Evolutionary conservation across 176 grass and related monocot species (phyloP), one percentile per base, ranked within the genome.

Genomic region (Leersia perrieri): DNA sequence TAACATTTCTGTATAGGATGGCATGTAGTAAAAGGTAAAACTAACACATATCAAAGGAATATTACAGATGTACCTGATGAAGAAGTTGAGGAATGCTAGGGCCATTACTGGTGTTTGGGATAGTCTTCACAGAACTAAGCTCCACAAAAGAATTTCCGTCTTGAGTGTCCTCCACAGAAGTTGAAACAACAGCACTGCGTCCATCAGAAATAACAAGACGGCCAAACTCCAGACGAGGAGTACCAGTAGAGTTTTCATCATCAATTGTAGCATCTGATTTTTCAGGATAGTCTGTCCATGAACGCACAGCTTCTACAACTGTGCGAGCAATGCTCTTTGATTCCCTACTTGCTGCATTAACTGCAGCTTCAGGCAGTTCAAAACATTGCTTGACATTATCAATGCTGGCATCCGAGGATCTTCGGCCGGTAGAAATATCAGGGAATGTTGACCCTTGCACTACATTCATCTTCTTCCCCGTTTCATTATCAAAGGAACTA

Each of bases 41-140:
- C 31, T 20, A 80, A 57, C 18, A 41, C n/a, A 57, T 41, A 82
- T 41, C 42, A 66, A 67, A 9, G 75, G 60, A 44, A 79, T 83
- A n/a, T 30, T 63, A 68, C 9, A 60, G 33, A 85, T 41, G 27
- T 92, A 97, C 94, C 87, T 14, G 84, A 86, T 90, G 91, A 84
- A 97, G 89, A 88, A 94, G 89, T 82, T 97, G 91, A 13, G 89
- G 87, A 81, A 97, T 80, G 73, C 94, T 94, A 40, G 76, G 91
- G 36, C 79, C 73, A 33, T 75, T 74, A 41, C 66, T 73, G 40
- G 77, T 20, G 74, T 81, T 79, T 11, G 72, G 68, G 39, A 53
- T 86, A 64, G 18, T 63, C 44, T 84, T 91, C 10, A 33, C 63
- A 90, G 84, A 81, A 85, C 22, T 82, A 89, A 58, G 39, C 38